Conservation (phyloP, 306 rosid species). For the Malus orientalis region DNA sequence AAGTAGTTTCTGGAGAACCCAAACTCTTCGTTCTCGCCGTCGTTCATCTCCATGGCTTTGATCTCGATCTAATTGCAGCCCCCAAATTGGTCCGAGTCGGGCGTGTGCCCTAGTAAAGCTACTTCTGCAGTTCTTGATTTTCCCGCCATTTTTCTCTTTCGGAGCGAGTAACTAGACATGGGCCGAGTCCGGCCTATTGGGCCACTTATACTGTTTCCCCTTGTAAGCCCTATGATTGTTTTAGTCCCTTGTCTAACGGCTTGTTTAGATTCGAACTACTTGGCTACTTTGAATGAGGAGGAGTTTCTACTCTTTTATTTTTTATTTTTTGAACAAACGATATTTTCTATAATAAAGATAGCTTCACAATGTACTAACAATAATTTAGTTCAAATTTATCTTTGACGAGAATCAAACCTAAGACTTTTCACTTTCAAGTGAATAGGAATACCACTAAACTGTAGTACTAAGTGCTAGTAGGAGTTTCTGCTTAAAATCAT, state of each 20-base stretch:
- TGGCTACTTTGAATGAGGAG: no score
- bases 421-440: no score
- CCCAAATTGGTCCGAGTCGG: not conserved
- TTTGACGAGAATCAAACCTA: no score
- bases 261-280: no score
- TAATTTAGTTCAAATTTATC: no score
- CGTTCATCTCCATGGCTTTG: constrained; percentile 33
- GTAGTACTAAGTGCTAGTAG: no score
- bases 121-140: not conserved
- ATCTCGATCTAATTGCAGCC: not conserved
- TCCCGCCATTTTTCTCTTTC: constrained; percentile 15
- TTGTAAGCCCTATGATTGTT: not conserved
- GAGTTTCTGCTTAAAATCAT: no score
- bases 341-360: no score
- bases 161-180: not conserved
- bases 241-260: no score
- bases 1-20: constrained; percentile 83
- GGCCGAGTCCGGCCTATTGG: not conserved
- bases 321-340: no score
- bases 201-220: not conserved
- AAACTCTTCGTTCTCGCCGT: constrained; percentile 50
- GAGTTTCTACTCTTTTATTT: no score
- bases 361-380: rapidly evolving
- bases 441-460: no score
- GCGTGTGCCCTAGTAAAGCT: not conserved